Conservation (phyloP, 140 eudicot species). For the Erigeron philadelphicus region DNA sequence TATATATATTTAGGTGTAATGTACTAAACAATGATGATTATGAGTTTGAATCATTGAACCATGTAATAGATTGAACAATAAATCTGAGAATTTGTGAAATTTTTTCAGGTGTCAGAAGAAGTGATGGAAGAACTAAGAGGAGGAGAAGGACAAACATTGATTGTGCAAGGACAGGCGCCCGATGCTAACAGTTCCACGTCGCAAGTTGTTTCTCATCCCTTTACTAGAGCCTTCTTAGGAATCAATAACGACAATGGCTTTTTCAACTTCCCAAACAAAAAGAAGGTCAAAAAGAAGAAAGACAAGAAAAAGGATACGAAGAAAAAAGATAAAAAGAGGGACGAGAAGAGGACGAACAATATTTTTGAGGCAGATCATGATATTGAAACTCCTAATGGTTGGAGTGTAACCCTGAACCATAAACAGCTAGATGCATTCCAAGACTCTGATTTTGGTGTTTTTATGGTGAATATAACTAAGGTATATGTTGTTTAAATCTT, state of each 20-base stretch:
- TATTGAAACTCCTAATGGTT: slow-evolving; percentile 52
- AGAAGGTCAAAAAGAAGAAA: slow-evolving; percentile 27
- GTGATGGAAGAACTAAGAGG: slow-evolving; percentile 43
- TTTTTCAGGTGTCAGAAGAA: slow-evolving; percentile 47
- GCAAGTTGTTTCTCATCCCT: slow-evolving; percentile 30
- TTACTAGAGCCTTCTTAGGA: slow-evolving; percentile 36
- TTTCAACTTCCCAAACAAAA: slow-evolving; percentile 31
- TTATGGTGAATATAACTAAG: slow-evolving; percentile 61
- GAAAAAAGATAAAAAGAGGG: slow-evolving; percentile 26
- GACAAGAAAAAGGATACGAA: slow-evolving; percentile 22
- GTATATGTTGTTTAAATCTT: slow-evolving; percentile 32
- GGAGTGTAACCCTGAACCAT: slow-evolving; percentile 57
- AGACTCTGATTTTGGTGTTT: slow-evolving; percentile 42
- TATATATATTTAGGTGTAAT: neutral
- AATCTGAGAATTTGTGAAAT: neutral
- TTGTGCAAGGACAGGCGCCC: slow-evolving; percentile 36
- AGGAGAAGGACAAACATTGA: slow-evolving; percentile 39
- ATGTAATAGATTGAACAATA: neutral
- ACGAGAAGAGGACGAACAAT: slow-evolving; percentile 39
- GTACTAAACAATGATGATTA: neutral
- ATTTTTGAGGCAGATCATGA: slow-evolving; percentile 42
- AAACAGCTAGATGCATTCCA: slow-evolving; percentile 31
- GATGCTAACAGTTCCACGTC: slow-evolving; percentile 19
- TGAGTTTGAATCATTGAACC: neutral
- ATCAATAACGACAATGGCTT: slow-evolving; percentile 14